Evolutionary conservation across 345 rosid genomes (phyloP).

Genomic region (Excoecaria cochinchinensis): DNA sequence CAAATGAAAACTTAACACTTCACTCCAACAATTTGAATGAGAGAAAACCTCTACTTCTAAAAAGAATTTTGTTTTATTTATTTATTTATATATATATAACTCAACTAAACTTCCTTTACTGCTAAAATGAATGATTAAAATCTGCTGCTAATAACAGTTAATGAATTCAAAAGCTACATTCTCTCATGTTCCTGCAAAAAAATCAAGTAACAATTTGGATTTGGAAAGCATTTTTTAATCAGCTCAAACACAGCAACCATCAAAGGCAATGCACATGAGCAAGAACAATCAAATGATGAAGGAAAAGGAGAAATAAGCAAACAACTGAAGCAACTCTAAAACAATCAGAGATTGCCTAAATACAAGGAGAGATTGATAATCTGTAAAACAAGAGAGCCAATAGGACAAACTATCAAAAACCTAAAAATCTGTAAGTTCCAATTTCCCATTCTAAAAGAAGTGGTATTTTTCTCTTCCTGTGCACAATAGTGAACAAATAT

Average conservation of each 20-base stretch:
- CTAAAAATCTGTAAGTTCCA: neutral
- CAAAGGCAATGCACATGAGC: neutral
- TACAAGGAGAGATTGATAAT: neutral
- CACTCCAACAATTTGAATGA: no score
- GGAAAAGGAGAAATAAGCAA: slow-evolving; percentile 5
- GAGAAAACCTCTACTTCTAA: no score
- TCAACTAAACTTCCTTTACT: neutral
- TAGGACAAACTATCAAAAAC: neutral
- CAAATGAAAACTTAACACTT: no score
- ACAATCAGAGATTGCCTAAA: neutral
- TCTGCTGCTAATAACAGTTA: neutral
- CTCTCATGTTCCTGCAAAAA: neutral
- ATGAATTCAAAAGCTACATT: neutral
- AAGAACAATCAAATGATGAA: neutral
- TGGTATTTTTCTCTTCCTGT: neutral
- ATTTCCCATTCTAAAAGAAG: neutral
- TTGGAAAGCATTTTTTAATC: neutral
- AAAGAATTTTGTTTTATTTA: no score
- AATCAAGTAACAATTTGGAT: neutral
- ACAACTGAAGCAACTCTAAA: neutral
- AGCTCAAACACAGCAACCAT: neutral
- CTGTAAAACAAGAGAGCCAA: neutral
- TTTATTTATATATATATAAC: neutral
- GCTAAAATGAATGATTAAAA: neutral
- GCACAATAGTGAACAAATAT: neutral